A percentile compares a stretch with the other conserved stretches of the same genome.
phyloP scores from a whole-genome alignment of 2,329 filamentous ascomycete genomes.

The Ceratocystis cubensis region DNA sequence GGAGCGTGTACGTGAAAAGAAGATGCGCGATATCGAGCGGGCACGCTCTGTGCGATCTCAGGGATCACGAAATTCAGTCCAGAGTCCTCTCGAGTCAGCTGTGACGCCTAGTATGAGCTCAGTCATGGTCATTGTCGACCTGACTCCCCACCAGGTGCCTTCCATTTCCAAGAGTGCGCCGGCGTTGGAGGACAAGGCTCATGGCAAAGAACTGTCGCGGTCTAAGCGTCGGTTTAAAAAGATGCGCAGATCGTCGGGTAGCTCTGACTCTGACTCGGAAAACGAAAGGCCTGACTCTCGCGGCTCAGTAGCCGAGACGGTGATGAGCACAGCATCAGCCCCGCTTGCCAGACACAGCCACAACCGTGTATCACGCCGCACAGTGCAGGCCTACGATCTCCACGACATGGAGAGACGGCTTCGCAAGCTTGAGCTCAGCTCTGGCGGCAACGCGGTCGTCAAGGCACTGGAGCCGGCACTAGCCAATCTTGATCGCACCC shows the following conservation, averaged over 20 bases:
- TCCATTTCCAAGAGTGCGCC: not conserved
- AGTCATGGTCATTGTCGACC: conserved; percentile 32
- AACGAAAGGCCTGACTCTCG: conserved; percentile 1
- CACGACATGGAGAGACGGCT: conserved; percentile 38
- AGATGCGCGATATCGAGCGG: conserved; percentile 32
- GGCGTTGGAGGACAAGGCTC: not conserved
- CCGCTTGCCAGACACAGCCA: conserved; percentile 21
- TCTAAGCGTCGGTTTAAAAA: not conserved
- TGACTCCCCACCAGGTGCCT: conserved; percentile 27
- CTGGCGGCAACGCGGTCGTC: conserved; percentile 34
- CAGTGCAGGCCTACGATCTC: conserved; percentile 27
- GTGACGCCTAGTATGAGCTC: conserved; percentile 26
- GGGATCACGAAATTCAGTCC: conserved; percentile 9
- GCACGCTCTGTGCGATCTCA: conserved; percentile 25
- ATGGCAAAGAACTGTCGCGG: not conserved
- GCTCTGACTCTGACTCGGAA: not conserved
- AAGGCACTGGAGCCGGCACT: conserved; percentile 35
- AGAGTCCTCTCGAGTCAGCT: not conserved
- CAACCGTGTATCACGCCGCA: conserved; percentile 13
- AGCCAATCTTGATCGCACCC: conserved; percentile 32
- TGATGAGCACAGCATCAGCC: not conserved
- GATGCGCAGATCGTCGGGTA: not conserved
- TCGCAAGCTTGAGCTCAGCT: conserved; percentile 33
- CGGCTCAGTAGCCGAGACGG: conserved; percentile 11
- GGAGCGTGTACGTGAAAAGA: conserved; percentile 32